Base-by-base conservation (phyloP, 2,329 filamentous ascomycete genomes). In the Penicillium frequentans region DNA sequence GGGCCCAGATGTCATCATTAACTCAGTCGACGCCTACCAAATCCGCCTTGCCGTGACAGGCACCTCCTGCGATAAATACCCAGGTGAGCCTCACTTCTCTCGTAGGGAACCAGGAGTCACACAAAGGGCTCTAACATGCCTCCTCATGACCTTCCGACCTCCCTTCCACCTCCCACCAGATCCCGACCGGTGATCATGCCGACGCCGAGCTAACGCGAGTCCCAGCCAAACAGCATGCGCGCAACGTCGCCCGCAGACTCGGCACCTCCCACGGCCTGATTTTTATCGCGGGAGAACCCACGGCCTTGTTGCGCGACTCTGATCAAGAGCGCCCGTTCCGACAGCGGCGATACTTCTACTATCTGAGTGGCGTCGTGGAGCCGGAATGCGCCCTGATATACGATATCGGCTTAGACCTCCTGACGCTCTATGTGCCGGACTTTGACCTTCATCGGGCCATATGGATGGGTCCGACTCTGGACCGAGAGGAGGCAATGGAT, bases 391-490 rank as follows among this genome's bases (percentile, higher is more conserved):
- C 79, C 55, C 64, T 86, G 42, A 83, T 81, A 2, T 87, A 87
- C 68, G 79, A 86, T 66, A 80, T 86, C 58, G 71, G 73, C 31
- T 75, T 76, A 11, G 88, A 93, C 70, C 75, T 78, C 23, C 82
- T 95, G 55, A 85, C 82, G 5, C 82, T 93, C 27, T 95, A 89
- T 83, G 86, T 93, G 48, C 89, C 90, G 2, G 84, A 85, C 64
- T 84, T 87, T 61, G 84, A 89, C 62, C 84, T 77, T n/a, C 73
- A 68, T 52, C 70, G 68, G 35, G 73, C 74, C 23, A 73, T 78
- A 52, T 77, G 74, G 73, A 76, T 74, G 70, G 75, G 75, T 1
- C 75, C 74, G 13, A 76, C 75, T 6, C 59, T 77, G 10, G 71
- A 71, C 5, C 61, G 66, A 11, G 81, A 86, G 14, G 85, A 90